These are phyloP conservation scores for Trichaptum fuscoviolaceum DNA, from an alignment of 768 basidiomycete genomes.

Conservation along the genomic window DNA sequence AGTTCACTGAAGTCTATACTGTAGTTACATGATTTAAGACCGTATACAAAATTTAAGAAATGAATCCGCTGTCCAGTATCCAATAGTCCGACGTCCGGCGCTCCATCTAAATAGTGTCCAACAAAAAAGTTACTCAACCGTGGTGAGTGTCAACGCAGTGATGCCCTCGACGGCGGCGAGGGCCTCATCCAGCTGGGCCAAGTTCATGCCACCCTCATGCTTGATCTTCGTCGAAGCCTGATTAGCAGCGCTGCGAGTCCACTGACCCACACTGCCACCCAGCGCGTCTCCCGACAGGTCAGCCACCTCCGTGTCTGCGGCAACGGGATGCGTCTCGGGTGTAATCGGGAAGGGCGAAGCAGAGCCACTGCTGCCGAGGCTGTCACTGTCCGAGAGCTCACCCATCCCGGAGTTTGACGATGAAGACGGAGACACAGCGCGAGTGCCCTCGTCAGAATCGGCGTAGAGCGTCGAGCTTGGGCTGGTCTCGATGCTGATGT, in stretches of 20 bases:
- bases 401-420: not conserved
- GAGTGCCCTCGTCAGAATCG: not conserved
- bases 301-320: not conserved
- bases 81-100: not conserved
- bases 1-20: not conserved
- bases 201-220: not conserved
- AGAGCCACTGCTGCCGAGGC: not conserved
- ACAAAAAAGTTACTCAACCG: not conserved
- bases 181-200: not conserved
- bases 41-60: not conserved
- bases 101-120: not conserved
- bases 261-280: not conserved
- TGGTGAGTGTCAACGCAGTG: not conserved
- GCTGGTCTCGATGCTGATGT: not conserved
- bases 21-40: not conserved
- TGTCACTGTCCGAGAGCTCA: not conserved
- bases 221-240: not conserved
- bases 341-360: not conserved
- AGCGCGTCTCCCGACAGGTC: not conserved
- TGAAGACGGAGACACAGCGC: not conserved
- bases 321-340: not conserved
- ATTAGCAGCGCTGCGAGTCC: not conserved
- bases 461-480: not conserved
- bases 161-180: not conserved
- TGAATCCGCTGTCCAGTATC: not conserved